These are phyloP conservation scores for Ganoderma sinense DNA, from an alignment of 1,284 basidiomycete genomes.

Conservation along the genomic window DNA sequence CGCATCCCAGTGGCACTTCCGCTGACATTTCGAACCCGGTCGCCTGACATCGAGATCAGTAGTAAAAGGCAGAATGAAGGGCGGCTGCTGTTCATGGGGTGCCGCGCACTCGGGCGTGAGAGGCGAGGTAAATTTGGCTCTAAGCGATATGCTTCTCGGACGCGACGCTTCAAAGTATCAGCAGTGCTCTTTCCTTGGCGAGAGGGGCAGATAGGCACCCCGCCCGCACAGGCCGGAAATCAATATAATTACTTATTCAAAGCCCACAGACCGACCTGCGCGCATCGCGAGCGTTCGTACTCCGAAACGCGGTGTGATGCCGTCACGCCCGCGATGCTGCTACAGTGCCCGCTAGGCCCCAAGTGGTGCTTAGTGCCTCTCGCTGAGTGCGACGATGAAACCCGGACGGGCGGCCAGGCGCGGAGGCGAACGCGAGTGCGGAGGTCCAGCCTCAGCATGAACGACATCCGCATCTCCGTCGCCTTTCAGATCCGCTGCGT, in stretches of 20 bases:
- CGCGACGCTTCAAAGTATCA: conserved; percentile 5
- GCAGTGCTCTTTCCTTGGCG: conserved; percentile 10
- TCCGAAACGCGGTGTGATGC: background rate
- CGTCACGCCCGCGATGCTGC: conserved; percentile 1
- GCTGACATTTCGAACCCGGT: background rate
- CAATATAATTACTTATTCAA: background rate
- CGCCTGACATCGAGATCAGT: background rate
- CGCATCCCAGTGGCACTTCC: background rate
- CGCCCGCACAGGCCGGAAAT: conserved; percentile 3
- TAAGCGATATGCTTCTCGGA: conserved; percentile 26
- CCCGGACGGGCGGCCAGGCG: background rate
- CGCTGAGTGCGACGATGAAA: background rate
- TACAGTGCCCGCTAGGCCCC: background rate
- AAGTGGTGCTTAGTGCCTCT: background rate
- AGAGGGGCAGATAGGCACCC: conserved; percentile 4
- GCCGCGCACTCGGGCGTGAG: background rate
- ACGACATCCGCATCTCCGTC: background rate
- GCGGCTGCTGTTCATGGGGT: background rate
- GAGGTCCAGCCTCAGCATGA: background rate
- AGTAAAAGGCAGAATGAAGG: background rate
- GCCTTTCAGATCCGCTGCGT: background rate
- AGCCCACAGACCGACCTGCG: background rate
- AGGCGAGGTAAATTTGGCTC: conserved; percentile 26
- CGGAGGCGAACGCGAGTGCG: background rate
- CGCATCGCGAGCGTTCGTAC: background rate